Percentiles rank a stretch among this genome's conserved stretches.
phyloP scores from a whole-genome alignment of 2,329 filamentous ascomycete genomes.

The Aureobasidium vineae region DNA sequence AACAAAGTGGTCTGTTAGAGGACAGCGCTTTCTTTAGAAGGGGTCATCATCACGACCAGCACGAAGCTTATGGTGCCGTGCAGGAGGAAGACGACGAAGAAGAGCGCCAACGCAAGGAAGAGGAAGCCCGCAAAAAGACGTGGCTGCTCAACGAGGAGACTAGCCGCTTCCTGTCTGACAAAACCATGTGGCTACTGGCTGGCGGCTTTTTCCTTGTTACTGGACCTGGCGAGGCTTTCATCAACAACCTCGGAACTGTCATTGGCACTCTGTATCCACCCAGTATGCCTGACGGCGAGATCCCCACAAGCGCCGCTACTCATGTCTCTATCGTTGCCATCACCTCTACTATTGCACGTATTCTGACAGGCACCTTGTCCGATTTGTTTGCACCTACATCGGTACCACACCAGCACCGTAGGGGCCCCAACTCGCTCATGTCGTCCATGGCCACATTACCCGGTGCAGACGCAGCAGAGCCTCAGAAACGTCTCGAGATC shows the following conservation, averaged over 20 bases:
- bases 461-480: constrained; percentile 29
- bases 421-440: constrained; percentile 44
- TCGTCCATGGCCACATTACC: constrained; percentile 43
- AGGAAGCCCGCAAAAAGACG: constrained; percentile 72
- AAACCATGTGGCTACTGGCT: constrained; percentile 94
- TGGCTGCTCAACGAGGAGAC: constrained; percentile 93
- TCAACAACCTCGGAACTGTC: constrained; percentile 94
- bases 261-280: constrained; percentile 76
- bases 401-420: constrained; percentile 57
- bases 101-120: constrained; percentile 48
- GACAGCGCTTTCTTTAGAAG: constrained; percentile 70
- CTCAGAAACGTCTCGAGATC: constrained; percentile 53
- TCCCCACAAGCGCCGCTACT: constrained; percentile 67
- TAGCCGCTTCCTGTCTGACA: constrained; percentile 75
- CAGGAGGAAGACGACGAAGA: constrained; percentile 51
- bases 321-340: constrained; percentile 92
- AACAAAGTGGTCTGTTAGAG: constrained; percentile 78
- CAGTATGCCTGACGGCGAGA: constrained; percentile 43
- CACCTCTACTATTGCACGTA: constrained; percentile 83
- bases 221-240: constrained; percentile 94
- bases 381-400: constrained; percentile 71
- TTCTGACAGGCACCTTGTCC: constrained; percentile 85
- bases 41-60: constrained; percentile 43
- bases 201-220: constrained; percentile 89
- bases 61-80: constrained; percentile 62